Conservation (phyloP, 768 basidiomycete species). For the Lentinula edodes region DNA sequence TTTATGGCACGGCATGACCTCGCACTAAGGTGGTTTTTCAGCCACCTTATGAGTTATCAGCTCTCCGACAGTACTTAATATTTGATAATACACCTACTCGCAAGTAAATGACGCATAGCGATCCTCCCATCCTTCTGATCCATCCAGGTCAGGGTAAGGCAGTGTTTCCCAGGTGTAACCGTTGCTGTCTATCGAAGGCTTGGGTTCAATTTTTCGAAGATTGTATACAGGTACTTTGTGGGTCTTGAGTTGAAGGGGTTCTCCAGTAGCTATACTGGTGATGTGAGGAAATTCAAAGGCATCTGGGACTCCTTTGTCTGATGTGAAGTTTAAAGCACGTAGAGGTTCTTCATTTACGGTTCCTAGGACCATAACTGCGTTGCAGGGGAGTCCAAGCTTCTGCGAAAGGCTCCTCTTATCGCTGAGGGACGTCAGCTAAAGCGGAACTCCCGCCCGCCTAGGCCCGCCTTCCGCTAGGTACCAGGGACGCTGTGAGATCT, state of each 20-base stretch:
- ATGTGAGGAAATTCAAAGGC: constrained; percentile 8
- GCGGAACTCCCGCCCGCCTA: neutral
- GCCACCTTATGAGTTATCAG: neutral
- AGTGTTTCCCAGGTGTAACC: constrained; percentile 4
- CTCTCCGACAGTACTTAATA: too few relatives aligned
- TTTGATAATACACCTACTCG: neutral
- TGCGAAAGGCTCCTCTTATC: neutral
- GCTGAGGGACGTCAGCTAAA: neutral
- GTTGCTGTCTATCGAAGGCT: constrained; percentile 2
- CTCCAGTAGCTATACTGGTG: constrained; percentile 1
- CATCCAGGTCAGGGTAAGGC: constrained; percentile 3
- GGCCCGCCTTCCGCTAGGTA: neutral
- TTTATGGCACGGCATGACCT: constrained; percentile 2
- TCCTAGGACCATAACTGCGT: neutral
- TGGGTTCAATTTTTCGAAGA: neutral
- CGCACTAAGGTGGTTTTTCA: neutral
- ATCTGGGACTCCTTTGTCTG: neutral
- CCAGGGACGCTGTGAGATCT: neutral
- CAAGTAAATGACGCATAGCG: constrained; percentile 3
- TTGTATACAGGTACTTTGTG: constrained; percentile 5
- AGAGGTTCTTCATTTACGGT: neutral
- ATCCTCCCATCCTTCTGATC: constrained; percentile 6
- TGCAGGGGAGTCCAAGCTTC: neutral
- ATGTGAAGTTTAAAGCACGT: constrained; percentile 4
- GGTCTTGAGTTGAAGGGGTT: neutral